Evolutionary conservation across 495 filamentous ascomycete species (phyloP).

Genomic region (Massariosphaeria phaeospora): DNA sequence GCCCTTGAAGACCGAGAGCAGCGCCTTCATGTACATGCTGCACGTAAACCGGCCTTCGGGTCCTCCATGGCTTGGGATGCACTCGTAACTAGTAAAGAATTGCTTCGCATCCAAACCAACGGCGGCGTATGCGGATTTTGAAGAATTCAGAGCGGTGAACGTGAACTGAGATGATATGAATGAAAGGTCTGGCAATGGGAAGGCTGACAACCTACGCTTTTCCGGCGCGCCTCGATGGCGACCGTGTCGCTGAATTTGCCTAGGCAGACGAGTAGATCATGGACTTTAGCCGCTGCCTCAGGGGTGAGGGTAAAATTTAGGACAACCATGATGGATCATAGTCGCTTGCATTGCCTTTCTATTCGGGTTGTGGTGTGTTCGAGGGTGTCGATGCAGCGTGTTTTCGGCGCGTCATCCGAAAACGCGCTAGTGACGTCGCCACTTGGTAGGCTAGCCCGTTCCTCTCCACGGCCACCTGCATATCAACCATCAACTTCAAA

Average conservation of each 20-base stretch:
- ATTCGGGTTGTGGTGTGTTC: background rate
- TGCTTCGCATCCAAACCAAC: slow-evolving; percentile 63
- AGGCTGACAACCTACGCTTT: slow-evolving; percentile 51
- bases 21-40: slow-evolving; percentile 68
- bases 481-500: slow-evolving; percentile 3
- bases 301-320: slow-evolving; percentile 75
- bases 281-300: slow-evolving; percentile 64
- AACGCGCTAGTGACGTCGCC: slow-evolving; percentile 4
- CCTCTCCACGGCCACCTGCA: background rate
- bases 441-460: no score
- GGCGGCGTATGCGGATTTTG: slow-evolving; percentile 86
- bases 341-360: background rate
- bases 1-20: slow-evolving; percentile 70
- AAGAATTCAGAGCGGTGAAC: slow-evolving; percentile 80
- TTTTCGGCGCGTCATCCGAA: slow-evolving; percentile 7
- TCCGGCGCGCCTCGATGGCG: slow-evolving; percentile 72
- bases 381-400: background rate
- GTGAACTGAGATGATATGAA: slow-evolving; percentile 55
- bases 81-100: slow-evolving; percentile 83
- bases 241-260: slow-evolving; percentile 90
- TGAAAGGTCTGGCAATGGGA: slow-evolving; percentile 12
- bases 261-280: slow-evolving; percentile 81
- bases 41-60: slow-evolving; percentile 61
- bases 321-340: slow-evolving; percentile 52
- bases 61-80: slow-evolving; percentile 42